phyloP scores from a whole-genome alignment of 441 rosid genomes.

The Populus hybrid region DNA sequence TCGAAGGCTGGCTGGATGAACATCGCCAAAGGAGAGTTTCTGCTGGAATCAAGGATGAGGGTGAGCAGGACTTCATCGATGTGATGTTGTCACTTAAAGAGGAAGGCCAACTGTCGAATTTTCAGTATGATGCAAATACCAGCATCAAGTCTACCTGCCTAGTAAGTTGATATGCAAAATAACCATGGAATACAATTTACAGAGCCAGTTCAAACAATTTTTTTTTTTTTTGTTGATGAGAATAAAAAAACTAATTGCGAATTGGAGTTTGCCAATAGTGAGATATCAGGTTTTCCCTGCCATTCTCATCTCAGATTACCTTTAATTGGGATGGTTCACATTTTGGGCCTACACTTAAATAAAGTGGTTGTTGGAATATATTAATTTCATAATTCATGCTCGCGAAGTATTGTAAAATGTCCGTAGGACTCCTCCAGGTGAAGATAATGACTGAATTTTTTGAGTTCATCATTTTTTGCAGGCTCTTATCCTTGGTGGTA shows the following conservation, averaged over 20 bases:
- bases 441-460: neutral
- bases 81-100: constrained; percentile 29
- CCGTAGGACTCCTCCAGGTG: neutral
- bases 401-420: neutral
- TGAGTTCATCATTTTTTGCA: constrained; percentile 15
- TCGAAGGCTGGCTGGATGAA: constrained; percentile 53
- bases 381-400: neutral
- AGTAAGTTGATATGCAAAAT: constrained; percentile 22
- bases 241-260: too few species aligned
- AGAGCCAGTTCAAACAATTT: neutral
- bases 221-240: too few species aligned
- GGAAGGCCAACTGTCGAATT: constrained; percentile 27
- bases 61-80: constrained; percentile 19
- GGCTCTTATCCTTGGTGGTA: constrained; percentile 46
- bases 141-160: constrained; percentile 42
- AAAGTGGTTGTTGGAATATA: neutral
- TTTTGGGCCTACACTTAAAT: neutral
- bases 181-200: neutral
- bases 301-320: neutral
- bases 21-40: constrained; percentile 39
- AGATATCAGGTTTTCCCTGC: neutral
- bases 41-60: constrained; percentile 12
- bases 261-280: neutral
- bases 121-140: constrained; percentile 30
- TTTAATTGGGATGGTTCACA: neutral